A percentile compares a stretch with the other conserved stretches of the same genome.
These are phyloP conservation scores for Fusarium chlamydosporum DNA, from an alignment of 2,329 filamentous ascomycete species.

Conservation along the genomic window DNA sequence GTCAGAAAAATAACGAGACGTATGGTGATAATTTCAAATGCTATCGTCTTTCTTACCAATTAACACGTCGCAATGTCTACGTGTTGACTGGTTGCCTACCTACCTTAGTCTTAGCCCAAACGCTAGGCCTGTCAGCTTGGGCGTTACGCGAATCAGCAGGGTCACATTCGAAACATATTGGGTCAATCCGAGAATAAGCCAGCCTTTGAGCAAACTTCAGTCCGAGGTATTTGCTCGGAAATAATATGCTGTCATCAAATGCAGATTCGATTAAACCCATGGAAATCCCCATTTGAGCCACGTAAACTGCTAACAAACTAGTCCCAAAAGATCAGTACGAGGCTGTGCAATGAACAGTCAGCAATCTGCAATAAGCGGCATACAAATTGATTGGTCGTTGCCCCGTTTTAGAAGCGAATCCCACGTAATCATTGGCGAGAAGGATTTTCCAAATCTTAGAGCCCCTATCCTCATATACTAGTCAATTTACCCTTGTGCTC, in stretches of 20 bases:
- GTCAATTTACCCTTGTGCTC: not conserved
- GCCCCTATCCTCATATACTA: conserved; percentile 10
- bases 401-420: conserved; percentile 3
- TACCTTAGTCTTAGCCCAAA: not conserved
- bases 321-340: not conserved
- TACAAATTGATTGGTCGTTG: not conserved
- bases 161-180: not conserved
- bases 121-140: not conserved
- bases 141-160: not conserved
- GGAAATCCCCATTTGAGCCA: not conserved
- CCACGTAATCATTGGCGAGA: conserved; percentile 15
- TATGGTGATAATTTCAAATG: too few relatives aligned
- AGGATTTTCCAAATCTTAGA: conserved; percentile 8
- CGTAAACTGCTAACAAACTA: too few relatives aligned
- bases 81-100: too few relatives aligned
- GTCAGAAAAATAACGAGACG: too few relatives aligned
- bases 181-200: not conserved
- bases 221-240: not conserved
- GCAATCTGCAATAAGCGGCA: not conserved
- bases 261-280: not conserved
- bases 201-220: too few relatives aligned
- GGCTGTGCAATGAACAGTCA: not conserved
- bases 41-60: too few relatives aligned
- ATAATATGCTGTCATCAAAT: not conserved
- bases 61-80: too few relatives aligned